Conservation (phyloP, 2,329 filamentous ascomycete genomes). For the Trichoderma sp. region DNA sequence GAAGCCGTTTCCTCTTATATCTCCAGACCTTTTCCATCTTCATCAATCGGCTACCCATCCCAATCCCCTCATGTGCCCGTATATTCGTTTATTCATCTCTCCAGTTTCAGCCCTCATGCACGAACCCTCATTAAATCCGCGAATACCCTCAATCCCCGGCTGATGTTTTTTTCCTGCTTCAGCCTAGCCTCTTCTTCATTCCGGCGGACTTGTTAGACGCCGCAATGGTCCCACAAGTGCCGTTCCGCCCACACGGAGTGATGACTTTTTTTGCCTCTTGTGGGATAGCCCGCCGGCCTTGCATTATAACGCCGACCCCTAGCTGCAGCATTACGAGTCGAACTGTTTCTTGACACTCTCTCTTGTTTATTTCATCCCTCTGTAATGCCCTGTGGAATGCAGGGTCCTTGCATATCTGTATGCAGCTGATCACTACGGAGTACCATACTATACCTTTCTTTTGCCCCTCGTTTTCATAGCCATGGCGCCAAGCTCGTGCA, state of each 20-base stretch:
- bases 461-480: background rate
- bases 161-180: background rate
- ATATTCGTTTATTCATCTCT: background rate
- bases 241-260: background rate
- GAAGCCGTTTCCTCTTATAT: background rate
- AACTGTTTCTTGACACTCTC: background rate
- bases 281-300: background rate
- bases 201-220: background rate
- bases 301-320: background rate
- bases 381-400: background rate
- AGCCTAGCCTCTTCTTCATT: background rate
- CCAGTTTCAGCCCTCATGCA: background rate
- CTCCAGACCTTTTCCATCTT: background rate
- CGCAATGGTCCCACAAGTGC: background rate
- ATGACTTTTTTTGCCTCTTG: conserved; percentile 12
- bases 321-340: background rate
- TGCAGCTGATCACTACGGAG: background rate
- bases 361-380: background rate
- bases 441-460: background rate
- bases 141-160: conserved; percentile 2
- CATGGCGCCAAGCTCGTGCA: background rate
- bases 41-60: background rate
- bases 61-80: background rate
- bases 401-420: background rate
- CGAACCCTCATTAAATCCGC: background rate